Conservation (phyloP, 306 rosid species). For the Pyrus communis region DNA sequence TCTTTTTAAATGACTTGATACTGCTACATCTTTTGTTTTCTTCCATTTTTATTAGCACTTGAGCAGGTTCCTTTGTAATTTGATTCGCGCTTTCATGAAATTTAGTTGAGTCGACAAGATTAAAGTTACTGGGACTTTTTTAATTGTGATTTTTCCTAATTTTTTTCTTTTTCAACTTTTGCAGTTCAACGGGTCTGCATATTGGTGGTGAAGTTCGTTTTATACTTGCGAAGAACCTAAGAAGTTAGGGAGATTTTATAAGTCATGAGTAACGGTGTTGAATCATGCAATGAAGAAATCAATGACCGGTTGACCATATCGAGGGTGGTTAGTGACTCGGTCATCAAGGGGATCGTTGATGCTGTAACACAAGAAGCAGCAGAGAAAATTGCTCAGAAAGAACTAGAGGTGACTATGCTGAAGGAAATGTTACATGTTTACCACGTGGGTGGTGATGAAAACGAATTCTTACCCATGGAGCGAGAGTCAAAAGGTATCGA, state of each 20-base stretch:
- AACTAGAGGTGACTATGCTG: conserved; percentile 50
- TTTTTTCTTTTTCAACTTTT: neutral
- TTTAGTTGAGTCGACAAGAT: neutral
- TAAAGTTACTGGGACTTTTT: neutral
- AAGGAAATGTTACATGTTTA: conserved; percentile 37
- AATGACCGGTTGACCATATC: conserved; percentile 57
- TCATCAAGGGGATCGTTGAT: conserved; percentile 71
- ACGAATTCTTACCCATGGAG: too few species aligned
- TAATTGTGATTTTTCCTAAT: neutral
- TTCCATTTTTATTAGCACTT: neutral
- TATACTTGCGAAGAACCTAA: neutral
- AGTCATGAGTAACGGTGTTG: conserved; percentile 25
- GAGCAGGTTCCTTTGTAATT: neutral
- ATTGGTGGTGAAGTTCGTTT: neutral
- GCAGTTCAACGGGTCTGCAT: neutral
- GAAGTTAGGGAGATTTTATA: conserved; percentile 26
- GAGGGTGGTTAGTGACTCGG: conserved; percentile 80
- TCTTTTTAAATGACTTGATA: neutral
- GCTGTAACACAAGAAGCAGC: conserved; percentile 62
- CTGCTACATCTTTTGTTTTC: neutral
- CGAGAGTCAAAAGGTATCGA: conserved; percentile 3
- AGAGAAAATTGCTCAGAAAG: conserved; percentile 65
- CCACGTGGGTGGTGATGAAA: conserved; percentile 18
- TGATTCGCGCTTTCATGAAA: neutral
- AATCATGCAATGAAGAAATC: conserved; percentile 31